Base-by-base conservation (phyloP, 352 stramenopile genomes). In the Thraustochytrium striatum region DNA sequence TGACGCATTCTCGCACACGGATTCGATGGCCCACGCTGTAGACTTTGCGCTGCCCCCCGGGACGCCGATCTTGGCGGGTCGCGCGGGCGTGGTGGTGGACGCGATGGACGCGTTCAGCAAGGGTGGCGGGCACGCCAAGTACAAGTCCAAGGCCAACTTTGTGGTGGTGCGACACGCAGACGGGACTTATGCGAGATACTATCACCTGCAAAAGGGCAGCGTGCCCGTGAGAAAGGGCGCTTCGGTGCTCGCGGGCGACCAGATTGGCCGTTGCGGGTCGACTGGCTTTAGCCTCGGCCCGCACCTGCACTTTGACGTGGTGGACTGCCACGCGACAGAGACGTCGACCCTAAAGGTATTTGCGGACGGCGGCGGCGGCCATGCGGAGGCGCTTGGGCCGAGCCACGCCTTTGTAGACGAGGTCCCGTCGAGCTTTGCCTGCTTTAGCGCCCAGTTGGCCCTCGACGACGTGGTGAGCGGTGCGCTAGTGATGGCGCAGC, bases 281-380 rank as follows among this genome's bases (percentile, higher is more conserved):
- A 86, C 83, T 13, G 83, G 83, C 38, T 86, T 70, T 61, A 84
- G 55, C 9, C 36, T 53, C 41, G 70, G 53, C 1, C 83, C 83
- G 8, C 83, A 86, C 43, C 81, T 86, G 28, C 83, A 86, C 57
- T 86, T 86, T 72, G 83, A 86, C 35, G 68, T 81, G 3, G 81
- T 84, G n/a, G 78, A 86, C 30, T 30, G 80, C 13, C 78, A 85
- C 3, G 69, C 78, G 9, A 82, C 85, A 69, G 82, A 86, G 41
- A 85, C 82, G 28, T 79, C 72, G 1, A 3, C 1, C 21, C 70
- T 86, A 30, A 72, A 58, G n/a, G n/a, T n/a, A n/a, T n/a, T n/a
- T n/a, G n/a, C n/a, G n/a, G n/a, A n/a, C n/a, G n/a, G n/a, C n/a
- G n/a, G n/a, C n/a, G n/a, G n/a, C n/a, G n/a, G n/a, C n/a, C n/a